Evolutionary conservation across 2,329 filamentous ascomycete genomes (phyloP), one percentile per base, ranked within the genome.

Genomic region (Fusarium caatingaense): DNA sequence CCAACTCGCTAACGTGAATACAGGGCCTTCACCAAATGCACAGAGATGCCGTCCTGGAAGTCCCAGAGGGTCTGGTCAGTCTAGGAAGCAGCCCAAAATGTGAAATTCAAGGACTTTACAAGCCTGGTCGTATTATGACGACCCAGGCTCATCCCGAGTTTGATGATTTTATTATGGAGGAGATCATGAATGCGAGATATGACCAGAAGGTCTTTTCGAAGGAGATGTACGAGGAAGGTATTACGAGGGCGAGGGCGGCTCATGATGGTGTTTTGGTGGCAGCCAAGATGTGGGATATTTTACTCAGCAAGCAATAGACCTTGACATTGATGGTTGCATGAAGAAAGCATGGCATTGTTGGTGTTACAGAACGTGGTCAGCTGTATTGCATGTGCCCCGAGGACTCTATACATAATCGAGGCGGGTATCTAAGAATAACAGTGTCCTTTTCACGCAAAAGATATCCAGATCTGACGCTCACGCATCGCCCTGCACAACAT

Each of bases 71-170:
- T 10, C 74, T 78, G 37, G 66, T 78, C 13, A 81, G 78, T 55
- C 70, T 84, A 3, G 83, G 81, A 2, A 78, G 74, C 49, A 83
- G 77, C 32, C 72, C 76, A 2, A 72, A 64, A 11, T 84, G 83
- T 50, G 70, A 73, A 21, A 71, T 83, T 5, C 82, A 84, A 25
- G 82, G 80, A 0, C 67, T 84, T 1, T 82, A 83, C 64, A 72
- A 76, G 41, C 77, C 80, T 0, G 67, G 73, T 0, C 72, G 76
- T 3, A 54, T 82, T 16, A 73, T 84, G 15, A 79, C 80, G 1
- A 77, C 84, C 18, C 83, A 84, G 50, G 82, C 80, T 1, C 83
- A 84, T 28, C 83, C 82, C 1, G 83, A 84, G 55, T 83, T 81
- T 60, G 78, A 80, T 11, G 70, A 69, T 2, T 71, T 73, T n/a